These are phyloP conservation scores for Epicoccum sorghinum DNA, from an alignment of 2,329 filamentous ascomycete genomes.

Conservation along the genomic window DNA sequence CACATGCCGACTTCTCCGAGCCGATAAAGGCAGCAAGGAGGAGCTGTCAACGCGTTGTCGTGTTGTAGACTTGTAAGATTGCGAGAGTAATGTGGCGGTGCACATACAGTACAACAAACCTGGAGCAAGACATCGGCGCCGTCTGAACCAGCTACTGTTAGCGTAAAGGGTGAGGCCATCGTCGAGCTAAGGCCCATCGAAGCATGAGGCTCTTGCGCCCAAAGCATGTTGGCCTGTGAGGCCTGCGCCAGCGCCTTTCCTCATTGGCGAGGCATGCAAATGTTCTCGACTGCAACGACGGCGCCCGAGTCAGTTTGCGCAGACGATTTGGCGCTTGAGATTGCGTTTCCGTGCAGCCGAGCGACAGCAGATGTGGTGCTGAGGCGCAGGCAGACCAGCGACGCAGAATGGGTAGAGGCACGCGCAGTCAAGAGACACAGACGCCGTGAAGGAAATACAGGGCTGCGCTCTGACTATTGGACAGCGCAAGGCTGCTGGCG, in stretches of 20 bases:
- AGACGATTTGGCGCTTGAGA: too few relatives aligned
- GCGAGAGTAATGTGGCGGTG: neutral
- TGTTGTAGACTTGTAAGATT: neutral
- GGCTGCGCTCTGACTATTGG: neutral
- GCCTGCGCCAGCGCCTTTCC: neutral
- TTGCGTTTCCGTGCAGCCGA: too few relatives aligned
- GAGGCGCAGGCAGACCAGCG: too few relatives aligned
- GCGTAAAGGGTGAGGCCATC: slow-evolving; percentile 1
- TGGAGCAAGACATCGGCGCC: neutral
- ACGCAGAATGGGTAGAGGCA: too few relatives aligned
- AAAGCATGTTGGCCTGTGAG: slow-evolving; percentile 1
- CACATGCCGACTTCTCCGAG: too few relatives aligned
- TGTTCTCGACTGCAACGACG: too few relatives aligned
- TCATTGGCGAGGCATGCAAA: slow-evolving; percentile 2
- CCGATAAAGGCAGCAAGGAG: neutral
- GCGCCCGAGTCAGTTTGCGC: too few relatives aligned
- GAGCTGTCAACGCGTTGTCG: neutral
- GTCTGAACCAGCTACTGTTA: neutral
- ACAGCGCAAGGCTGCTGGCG: neutral
- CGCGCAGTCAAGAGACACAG: too few relatives aligned
- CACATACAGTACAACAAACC: neutral
- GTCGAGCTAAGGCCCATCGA: slow-evolving; percentile 2
- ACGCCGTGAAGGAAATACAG: too few relatives aligned
- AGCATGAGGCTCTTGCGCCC: slow-evolving; percentile 11
- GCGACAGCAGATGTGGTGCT: too few relatives aligned